These are phyloP conservation scores for Solanum paucissectum DNA, from an alignment of 257 asterid genomes.

Conservation along the genomic window DNA sequence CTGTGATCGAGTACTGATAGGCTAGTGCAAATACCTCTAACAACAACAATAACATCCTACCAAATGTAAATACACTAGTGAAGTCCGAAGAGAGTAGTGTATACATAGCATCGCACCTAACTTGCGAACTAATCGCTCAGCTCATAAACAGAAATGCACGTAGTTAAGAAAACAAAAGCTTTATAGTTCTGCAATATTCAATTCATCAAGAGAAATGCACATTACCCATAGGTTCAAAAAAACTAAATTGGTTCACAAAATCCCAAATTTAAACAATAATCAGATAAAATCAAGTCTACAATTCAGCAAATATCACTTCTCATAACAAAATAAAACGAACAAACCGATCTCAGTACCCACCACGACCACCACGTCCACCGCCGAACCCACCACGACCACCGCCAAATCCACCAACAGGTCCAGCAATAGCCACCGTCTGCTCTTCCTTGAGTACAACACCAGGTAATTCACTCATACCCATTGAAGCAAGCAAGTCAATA, in stretches of 20 bases:
- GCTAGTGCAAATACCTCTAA: too few relatives aligned
- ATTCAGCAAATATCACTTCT: background rate
- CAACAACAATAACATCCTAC: too few relatives aligned
- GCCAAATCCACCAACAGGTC: conserved; percentile 14
- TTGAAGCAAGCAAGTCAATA: conserved; percentile 35
- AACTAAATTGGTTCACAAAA: background rate
- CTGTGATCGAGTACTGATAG: too few relatives aligned
- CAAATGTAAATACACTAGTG: too few relatives aligned
- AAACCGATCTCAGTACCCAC: background rate
- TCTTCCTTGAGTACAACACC: conserved; percentile 38
- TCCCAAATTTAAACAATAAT: background rate
- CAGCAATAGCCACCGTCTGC: conserved; percentile 5
- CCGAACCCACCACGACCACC: conserved; percentile 27
- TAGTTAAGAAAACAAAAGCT: too few relatives aligned
- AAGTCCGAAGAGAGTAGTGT: too few relatives aligned
- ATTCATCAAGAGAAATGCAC: background rate
- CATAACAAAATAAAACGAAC: background rate
- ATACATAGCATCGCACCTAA: too few relatives aligned
- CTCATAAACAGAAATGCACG: too few relatives aligned
- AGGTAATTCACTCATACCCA: conserved; percentile 58
- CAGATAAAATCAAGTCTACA: background rate
- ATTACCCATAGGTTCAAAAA: background rate
- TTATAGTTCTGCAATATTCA: background rate
- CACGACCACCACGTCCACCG: conserved; percentile 7
- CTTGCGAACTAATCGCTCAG: too few relatives aligned